Base-by-base conservation (phyloP, 441 rosid species). In the Erodium trifolium region DNA sequence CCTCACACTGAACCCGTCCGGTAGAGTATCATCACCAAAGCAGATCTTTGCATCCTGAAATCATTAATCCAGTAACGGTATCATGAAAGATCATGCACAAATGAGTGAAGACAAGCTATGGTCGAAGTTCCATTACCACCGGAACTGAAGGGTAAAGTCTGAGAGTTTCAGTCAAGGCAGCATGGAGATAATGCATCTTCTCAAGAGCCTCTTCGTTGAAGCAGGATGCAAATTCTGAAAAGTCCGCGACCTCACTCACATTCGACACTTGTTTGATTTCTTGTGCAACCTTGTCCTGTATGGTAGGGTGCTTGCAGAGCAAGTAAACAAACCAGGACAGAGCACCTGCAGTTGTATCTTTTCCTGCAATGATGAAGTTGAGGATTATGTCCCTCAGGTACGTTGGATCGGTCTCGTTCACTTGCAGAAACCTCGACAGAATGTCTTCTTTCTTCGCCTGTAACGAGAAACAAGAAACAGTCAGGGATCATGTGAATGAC, bases 291-390 rank as follows among this genome's bases (percentile, higher is more conserved):
- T 77, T 81, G 23, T 79, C 81, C 68, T 82, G 86, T 47, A 85
- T 76, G 11, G 0, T 2, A 5, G 84, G 86, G 49, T 81, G 35
- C 39, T 73, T 76, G 73, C 88, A 83, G 51, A 85, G 78, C 78
- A 73, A 67, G 71, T 71, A 81, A 17, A 79, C 63, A 66, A 85
- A 83, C 88, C 88, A 85, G 27, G 88, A 82, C 4, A 85, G 80
- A 67, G 88, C 11, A 43, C 79, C 75, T 37, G 86, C 86, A 4
- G 88, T 85, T 5, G 89, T 83, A 75, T 85, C 85, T 77, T 82
- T 85, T 3, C 86, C 86, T 23, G 86, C 89, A 67, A 80, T 79
- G 2, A 81, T 73, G 71, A 83, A 81, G 70, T 71, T 79, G 10
- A 85, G 83, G 69, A 81, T 78, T 60, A 82, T 85, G 53, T 85